Evolutionary conservation across 108 stramenopile species (phyloP).

Genomic region (Stephanodiscus triporus): DNA sequence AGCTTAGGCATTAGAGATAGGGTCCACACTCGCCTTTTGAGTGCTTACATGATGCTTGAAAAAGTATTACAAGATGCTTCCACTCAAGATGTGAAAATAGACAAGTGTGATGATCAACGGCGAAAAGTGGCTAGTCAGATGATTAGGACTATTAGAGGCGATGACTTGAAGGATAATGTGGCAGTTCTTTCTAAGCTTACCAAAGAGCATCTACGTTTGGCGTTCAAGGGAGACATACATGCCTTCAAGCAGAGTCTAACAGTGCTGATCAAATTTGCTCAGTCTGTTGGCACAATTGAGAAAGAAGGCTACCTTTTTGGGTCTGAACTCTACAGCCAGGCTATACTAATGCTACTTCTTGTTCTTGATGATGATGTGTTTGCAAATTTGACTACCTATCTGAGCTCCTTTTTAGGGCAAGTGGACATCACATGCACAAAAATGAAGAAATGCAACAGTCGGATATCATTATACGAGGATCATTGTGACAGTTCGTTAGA

Average conservation of each 20-base stretch:
- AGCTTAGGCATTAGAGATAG: conserved; percentile 28
- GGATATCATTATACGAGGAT: too few relatives aligned
- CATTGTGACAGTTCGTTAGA: not conserved
- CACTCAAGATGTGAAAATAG: conserved; percentile 6
- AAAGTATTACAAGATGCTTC: conserved; percentile 17
- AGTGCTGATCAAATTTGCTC: conserved; percentile 36
- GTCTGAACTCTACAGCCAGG: conserved; percentile 29
- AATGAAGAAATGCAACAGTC: not conserved
- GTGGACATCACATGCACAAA: conserved; percentile 9
- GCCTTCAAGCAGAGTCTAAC: conserved; percentile 23
- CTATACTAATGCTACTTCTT: conserved; percentile 22
- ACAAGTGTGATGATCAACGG: conserved; percentile 14
- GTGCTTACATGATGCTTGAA: conserved; percentile 34
- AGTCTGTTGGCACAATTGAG: conserved; percentile 35
- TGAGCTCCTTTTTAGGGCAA: conserved; percentile 16
- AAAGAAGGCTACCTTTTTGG: conserved; percentile 27
- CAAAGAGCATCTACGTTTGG: conserved; percentile 31
- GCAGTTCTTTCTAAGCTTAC: conserved; percentile 24
- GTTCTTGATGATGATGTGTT: conserved; percentile 29
- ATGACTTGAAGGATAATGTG: conserved; percentile 20
- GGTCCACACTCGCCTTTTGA: conserved; percentile 22
- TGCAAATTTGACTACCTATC: conserved; percentile 17
- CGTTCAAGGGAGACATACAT: conserved; percentile 16
- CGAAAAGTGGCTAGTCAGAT: conserved; percentile 19
- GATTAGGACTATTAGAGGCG: conserved; percentile 15